Percentiles rank a stretch among this genome's conserved stretches.
Evolutionary conservation across 208 protist genomes (phyloP).

Genomic region (Trypanosoma avium): DNA sequence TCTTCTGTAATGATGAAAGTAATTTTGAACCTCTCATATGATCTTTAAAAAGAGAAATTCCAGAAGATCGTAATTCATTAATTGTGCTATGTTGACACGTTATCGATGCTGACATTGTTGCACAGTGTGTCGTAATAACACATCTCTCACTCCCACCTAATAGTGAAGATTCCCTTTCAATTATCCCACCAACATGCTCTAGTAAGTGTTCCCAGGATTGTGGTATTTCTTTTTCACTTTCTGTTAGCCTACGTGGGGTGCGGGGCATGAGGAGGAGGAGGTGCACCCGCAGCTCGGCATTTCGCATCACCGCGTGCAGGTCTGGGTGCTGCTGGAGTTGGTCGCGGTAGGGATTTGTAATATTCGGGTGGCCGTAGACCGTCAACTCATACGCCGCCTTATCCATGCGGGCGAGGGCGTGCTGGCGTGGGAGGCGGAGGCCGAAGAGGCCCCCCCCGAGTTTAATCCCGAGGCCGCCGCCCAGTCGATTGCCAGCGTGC

Average conservation of each 20-base stretch:
- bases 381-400: constrained; percentile 68
- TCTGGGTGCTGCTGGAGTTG: constrained; percentile 66
- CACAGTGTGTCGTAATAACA: constrained; percentile 32
- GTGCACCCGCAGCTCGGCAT: constrained; percentile 47
- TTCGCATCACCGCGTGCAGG: constrained; percentile 72
- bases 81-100: neutral
- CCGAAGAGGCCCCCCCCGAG: constrained; percentile 87
- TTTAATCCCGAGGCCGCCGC: constrained; percentile 82
- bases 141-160: constrained; percentile 11
- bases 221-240: constrained; percentile 14
- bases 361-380: constrained; percentile 85
- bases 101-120: constrained; percentile 43
- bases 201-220: constrained; percentile 28
- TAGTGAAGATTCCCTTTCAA: neutral
- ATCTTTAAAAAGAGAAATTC: constrained; percentile 26
- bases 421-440: constrained; percentile 78
- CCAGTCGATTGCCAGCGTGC: constrained; percentile 71
- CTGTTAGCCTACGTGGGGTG: constrained; percentile 35
- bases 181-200: constrained; percentile 14
- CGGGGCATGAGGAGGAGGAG: constrained; percentile 76
- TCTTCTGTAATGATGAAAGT: neutral
- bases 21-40: constrained; percentile 19
- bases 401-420: constrained; percentile 72
- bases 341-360: constrained; percentile 88
- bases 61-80: neutral